These are phyloP conservation scores for Coemansia sp. DNA, from an alignment of 192 early-diverging fungal species.

Conservation along the genomic window DNA sequence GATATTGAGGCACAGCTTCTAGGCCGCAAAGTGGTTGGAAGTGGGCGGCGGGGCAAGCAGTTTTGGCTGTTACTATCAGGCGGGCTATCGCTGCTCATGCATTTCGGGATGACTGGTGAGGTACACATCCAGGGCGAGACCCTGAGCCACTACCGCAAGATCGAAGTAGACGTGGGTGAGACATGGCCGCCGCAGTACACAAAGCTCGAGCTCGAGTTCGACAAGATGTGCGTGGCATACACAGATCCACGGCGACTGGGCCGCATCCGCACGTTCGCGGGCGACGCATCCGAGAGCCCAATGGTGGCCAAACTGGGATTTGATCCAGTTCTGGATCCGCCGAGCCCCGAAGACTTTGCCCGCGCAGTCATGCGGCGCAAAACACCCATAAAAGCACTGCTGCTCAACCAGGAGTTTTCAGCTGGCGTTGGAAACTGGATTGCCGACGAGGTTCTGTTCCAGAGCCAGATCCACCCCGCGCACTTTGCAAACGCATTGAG, in stretches of 20 bases:
- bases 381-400: constrained; percentile 68
- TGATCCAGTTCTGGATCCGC: constrained; percentile 68
- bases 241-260: constrained; percentile 71
- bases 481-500: constrained; percentile 56
- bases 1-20: constrained; percentile 45
- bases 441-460: constrained; percentile 80
- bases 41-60: constrained; percentile 73
- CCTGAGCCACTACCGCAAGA: constrained; percentile 26
- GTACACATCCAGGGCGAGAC: constrained; percentile 26
- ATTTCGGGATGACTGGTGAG: constrained; percentile 78
- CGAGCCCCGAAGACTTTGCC: constrained; percentile 54
- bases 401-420: constrained; percentile 74
- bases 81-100: constrained; percentile 51
- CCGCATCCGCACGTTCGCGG: constrained; percentile 60
- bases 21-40: constrained; percentile 58
- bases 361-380: constrained; percentile 35
- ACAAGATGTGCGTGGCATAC: constrained; percentile 50
- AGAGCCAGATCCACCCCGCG: constrained; percentile 69
- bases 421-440: constrained; percentile 89
- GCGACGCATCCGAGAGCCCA: constrained; percentile 49
- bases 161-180: constrained; percentile 19
- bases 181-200: constrained; percentile 58
- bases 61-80: constrained; percentile 58
- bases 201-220: constrained; percentile 62
- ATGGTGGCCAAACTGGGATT: constrained; percentile 72